Evolutionary conservation across 2,329 filamentous ascomycete genomes (phyloP).

Genomic region (Chaetomiaceae sp.): DNA sequence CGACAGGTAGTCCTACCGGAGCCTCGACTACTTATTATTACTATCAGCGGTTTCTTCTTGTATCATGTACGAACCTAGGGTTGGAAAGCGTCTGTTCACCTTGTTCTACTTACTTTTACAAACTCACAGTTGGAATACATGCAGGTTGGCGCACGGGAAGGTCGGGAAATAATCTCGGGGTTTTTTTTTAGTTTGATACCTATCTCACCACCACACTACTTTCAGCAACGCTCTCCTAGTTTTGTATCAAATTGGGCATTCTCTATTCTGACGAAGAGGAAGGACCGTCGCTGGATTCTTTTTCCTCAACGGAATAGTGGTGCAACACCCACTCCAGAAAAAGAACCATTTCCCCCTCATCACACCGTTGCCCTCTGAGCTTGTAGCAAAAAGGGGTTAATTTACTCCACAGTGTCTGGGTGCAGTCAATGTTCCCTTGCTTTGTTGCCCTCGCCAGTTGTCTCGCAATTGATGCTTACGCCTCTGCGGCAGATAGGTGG

Average conservation of each 20-base stretch:
- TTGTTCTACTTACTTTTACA: neutral
- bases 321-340: neutral
- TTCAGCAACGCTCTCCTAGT: neutral
- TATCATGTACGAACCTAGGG: neutral
- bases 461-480: too few relatives aligned
- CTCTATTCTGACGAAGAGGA: neutral
- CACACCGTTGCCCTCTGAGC: too few relatives aligned
- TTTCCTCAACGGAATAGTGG: neutral
- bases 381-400: too few relatives aligned
- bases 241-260: neutral
- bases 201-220: neutral
- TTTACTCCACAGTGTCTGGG: too few relatives aligned
- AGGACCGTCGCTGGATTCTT: neutral
- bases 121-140: neutral
- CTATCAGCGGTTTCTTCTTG: neutral
- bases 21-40: neutral
- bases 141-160: neutral
- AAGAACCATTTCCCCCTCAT: neutral
- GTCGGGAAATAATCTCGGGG: neutral
- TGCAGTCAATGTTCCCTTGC: too few relatives aligned
- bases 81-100: neutral
- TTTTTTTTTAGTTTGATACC: neutral
- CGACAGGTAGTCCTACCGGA: slow-evolving; percentile 39
- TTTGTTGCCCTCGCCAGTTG: too few relatives aligned
- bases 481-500: too few relatives aligned